Conservation (phyloP, 179 eudicot species). For the Carnegiea gigantea region DNA sequence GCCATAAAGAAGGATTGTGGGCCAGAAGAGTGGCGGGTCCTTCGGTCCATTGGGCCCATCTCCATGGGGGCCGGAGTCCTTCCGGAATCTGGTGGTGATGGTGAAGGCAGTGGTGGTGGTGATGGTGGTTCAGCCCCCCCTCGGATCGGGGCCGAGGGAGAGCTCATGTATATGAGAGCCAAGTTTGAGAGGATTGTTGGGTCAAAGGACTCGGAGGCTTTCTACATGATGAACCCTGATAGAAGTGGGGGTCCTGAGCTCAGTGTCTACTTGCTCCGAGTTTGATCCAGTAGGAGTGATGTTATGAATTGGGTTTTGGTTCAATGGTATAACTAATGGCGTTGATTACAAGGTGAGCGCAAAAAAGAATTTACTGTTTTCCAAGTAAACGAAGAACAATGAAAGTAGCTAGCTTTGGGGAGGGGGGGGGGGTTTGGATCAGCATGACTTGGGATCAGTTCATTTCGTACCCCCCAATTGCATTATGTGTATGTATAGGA, state of each 20-base stretch:
- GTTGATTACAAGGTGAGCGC: not conserved
- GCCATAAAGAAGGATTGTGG: constrained; percentile 70
- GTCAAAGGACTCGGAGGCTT: constrained; percentile 80
- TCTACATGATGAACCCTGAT: constrained; percentile 96
- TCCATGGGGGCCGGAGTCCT: constrained; percentile 96
- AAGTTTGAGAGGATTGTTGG: constrained; percentile 90
- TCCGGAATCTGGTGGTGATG: constrained; percentile 37
- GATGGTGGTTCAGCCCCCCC: constrained; percentile 20
- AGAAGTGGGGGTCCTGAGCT: constrained; percentile 78
- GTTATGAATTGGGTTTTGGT: not conserved
- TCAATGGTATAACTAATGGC: not conserved
- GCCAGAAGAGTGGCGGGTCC: constrained; percentile 64
- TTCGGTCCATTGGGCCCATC: constrained; percentile 62
- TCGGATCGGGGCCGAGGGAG: constrained; percentile 51
- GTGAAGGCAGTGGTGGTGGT: constrained; percentile 5
- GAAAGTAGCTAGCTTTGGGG: not conserved
- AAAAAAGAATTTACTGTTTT: too few species aligned
- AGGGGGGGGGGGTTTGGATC: not conserved
- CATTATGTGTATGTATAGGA: constrained; percentile 6
- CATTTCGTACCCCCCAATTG: not conserved
- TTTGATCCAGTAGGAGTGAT: constrained; percentile 19
- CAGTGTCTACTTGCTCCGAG: constrained; percentile 80
- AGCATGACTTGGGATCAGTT: not conserved
- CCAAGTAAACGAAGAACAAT: too few species aligned
- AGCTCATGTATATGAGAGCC: constrained; percentile 90